Evolutionary conservation across 2,329 filamentous ascomycete genomes (phyloP), one percentile per base, ranked within the genome.

Genomic region (Colletotrichum abscissum): DNA sequence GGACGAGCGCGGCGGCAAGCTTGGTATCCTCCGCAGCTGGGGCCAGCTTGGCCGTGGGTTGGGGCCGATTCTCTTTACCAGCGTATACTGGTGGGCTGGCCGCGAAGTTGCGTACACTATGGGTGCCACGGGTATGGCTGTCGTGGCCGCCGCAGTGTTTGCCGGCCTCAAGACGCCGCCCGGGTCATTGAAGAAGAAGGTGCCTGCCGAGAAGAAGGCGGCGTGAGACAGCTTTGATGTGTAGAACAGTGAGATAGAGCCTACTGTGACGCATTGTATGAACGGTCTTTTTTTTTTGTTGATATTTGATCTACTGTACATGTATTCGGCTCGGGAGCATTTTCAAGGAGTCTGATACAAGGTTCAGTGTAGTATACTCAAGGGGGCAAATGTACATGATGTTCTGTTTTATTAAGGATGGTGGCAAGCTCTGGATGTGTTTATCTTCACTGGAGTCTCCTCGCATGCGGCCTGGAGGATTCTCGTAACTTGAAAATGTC

Each of bases 31-130:
- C 77, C 88, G 97, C 33, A 91, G 88, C 77, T 92, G 88, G 92
- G 96, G 97, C 6, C 97, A 99, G 86, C 89, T 95, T 4, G 97
- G 97, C 3, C 89, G 97, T 42, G 95, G 95, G 0, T 82, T 97
- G 12, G 97, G 97, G 0, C 97, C 97, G 0, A 82, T 99, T 5
- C 84, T 97, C 46, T 99, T 99, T 81, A 98, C 97, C 75, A 95
- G 94, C 62, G 87, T 99, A 69, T 99, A 99, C 85, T 99, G 97
- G 97, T 99, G 97, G 97, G 95, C 95, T 7, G 97, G 97, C 0
- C 88, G 97, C 59, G 93, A 97, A 80, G 88, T 92, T 12, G 97
- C 97, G 2, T 99, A 98, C 82, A 88, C 87, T 1, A 88, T 95
- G 78, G 97, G 97, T 4, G 93, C 94, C 0, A 87, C 90, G 14